Evolutionary conservation across 2,329 filamentous ascomycete genomes (phyloP).

Genomic region (Calycina herbarum): DNA sequence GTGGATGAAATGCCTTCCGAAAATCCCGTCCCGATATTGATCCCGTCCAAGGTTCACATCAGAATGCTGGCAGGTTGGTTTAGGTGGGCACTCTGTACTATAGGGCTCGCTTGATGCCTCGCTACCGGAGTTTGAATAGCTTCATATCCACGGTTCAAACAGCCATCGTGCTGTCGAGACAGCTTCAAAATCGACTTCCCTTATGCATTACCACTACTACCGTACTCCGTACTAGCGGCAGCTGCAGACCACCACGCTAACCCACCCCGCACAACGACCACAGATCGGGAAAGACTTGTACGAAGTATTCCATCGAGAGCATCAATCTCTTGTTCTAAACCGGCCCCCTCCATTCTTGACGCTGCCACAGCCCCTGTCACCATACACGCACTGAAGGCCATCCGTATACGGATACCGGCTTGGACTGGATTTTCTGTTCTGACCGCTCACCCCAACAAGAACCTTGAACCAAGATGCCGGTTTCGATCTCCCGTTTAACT

Average conservation of each 20-base stretch:
- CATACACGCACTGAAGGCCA: too few relatives aligned
- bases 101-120: background rate
- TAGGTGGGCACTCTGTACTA: background rate
- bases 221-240: background rate
- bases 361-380: background rate
- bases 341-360: background rate
- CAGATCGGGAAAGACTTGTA: background rate
- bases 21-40: background rate
- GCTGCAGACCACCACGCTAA: background rate
- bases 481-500: conserved; percentile 56
- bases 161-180: background rate
- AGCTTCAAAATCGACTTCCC: background rate
- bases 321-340: background rate
- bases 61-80: background rate
- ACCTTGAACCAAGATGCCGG: conserved; percentile 43
- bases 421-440: too few relatives aligned
- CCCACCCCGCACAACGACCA: background rate
- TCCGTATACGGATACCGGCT: too few relatives aligned
- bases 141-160: conserved; percentile 6
- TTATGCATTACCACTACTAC: background rate
- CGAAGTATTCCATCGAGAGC: background rate
- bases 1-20: background rate
- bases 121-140: conserved; percentile 10
- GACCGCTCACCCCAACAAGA: background rate
- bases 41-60: background rate